These are phyloP conservation scores for Scedosporium minutisporum DNA, from an alignment of 2,329 filamentous ascomycete genomes.

Conservation along the genomic window DNA sequence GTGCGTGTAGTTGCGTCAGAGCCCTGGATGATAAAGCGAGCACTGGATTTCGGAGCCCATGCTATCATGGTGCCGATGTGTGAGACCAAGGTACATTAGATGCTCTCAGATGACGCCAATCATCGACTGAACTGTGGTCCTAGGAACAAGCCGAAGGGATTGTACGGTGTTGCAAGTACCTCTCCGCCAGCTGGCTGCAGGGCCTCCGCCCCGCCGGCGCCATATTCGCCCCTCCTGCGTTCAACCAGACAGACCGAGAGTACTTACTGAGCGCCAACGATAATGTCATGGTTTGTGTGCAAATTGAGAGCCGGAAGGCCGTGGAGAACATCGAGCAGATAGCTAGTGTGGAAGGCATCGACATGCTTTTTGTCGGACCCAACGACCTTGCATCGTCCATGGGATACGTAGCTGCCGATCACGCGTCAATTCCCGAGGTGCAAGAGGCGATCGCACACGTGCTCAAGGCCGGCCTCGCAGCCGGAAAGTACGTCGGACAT, in stretches of 20 bases:
- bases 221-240: constrained; percentile 14
- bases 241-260: constrained; percentile 18
- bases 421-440: constrained; percentile 20
- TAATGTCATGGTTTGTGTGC: constrained; percentile 25
- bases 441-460: constrained; percentile 18
- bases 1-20: constrained; percentile 43
- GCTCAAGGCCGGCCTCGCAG: constrained; percentile 17
- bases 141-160: constrained; percentile 17
- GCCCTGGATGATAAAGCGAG: constrained; percentile 22
- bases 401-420: constrained; percentile 22
- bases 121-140: constrained; percentile 21
- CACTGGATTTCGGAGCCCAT: constrained; percentile 20
- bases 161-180: constrained; percentile 17
- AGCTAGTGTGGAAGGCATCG: constrained; percentile 36
- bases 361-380: constrained; percentile 31
- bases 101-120: constrained; percentile 36
- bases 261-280: constrained; percentile 16
- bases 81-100: constrained; percentile 21
- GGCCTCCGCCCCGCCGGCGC: constrained; percentile 19
- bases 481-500: constrained; percentile 23
- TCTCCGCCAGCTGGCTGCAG: constrained; percentile 13
- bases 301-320: constrained; percentile 55
- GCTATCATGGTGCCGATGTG: constrained; percentile 22
- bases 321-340: constrained; percentile 39
- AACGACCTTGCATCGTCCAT: constrained; percentile 24